phyloP scores from a whole-genome alignment of 2,329 filamentous ascomycete genomes.

The Fusarium kyushuense region DNA sequence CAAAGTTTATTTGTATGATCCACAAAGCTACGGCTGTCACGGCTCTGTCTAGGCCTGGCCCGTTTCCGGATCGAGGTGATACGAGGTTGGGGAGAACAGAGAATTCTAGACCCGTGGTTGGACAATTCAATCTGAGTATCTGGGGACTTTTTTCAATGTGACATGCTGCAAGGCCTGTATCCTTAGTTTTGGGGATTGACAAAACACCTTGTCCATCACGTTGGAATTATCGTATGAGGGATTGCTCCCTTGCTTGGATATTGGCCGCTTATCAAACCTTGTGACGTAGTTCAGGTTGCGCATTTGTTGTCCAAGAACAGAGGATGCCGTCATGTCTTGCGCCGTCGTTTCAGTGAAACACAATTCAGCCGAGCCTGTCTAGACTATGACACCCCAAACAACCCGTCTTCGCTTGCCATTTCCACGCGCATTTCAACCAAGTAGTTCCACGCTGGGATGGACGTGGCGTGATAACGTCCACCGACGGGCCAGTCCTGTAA shows the following conservation, averaged over 20 bases:
- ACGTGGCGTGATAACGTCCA: slow-evolving; percentile 16
- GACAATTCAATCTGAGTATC: slow-evolving; percentile 6
- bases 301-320: slow-evolving; percentile 7
- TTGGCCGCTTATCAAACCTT: slow-evolving; percentile 26
- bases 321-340: slow-evolving; percentile 44
- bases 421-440: not conserved
- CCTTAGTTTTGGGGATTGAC: slow-evolving; percentile 6
- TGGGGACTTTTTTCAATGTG: not conserved
- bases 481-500: slow-evolving; percentile 8
- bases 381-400: slow-evolving; percentile 15
- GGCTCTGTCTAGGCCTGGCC: slow-evolving; percentile 22
- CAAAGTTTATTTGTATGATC: slow-evolving; percentile 16
- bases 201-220: not conserved
- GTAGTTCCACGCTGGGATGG: not conserved
- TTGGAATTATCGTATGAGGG: slow-evolving; percentile 7
- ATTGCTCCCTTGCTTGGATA: slow-evolving; percentile 24
- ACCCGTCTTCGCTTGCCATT: slow-evolving; percentile 26
- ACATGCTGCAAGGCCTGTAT: slow-evolving; percentile 6
- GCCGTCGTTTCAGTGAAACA: slow-evolving; percentile 36
- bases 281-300: slow-evolving; percentile 29
- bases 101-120: slow-evolving; percentile 27
- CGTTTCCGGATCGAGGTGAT: slow-evolving; percentile 21
- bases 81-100: slow-evolving; percentile 25
- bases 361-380: slow-evolving; percentile 17
- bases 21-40: slow-evolving; percentile 29